Base-by-base conservation (phyloP, 2,329 filamentous ascomycete species). In the Chaetomiaceae sp. region DNA sequence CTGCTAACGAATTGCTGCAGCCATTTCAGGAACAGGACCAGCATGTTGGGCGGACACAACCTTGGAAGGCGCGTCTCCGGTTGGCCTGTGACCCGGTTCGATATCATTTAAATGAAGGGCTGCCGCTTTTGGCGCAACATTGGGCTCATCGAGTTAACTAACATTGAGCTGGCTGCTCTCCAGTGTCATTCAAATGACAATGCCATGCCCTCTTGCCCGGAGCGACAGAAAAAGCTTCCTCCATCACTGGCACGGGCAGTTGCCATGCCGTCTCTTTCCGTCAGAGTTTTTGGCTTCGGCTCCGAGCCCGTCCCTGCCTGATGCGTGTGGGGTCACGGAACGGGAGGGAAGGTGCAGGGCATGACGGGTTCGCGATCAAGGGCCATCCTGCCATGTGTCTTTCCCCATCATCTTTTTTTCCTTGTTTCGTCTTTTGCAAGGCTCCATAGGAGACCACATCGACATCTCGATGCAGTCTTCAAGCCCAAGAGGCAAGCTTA, bases 1-100 rank as follows among this genome's bases (percentile, higher is more conserved):
- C 39, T 56, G 51, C 58, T 59, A 62, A 53, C 52, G 56, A 59
- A 52, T 53, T 58, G 48, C 43, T 55, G 54, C 60, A 61, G 53
- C 49, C 55, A 47, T 31, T 46, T 50, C 47, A 42, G 37, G 31
- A 37, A 47, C 55, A 58, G 56, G 57, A 58, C 55, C 60, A 57
- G 51, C 47, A 49, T 53, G 46, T 50, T 52, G 54, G 44, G 34
- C 39, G 45, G 19, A 27, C 33, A 37, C 31, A 29, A 29, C 29
- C n/a, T n/a, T n/a, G n/a, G n/a, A n/a, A n/a, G 25, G 31, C 22
- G 40, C 15, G 6, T 9, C 6, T 37, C n/a, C 6, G 14, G 36
- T 17, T 23, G 19, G 38, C 20, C 22, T 34, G 38, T 36, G 38
- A 36, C 15, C 34, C 12, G 19, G 33, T 36, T 22, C 47, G 51